These are phyloP conservation scores for Starmerella sirachaensis DNA, from an alignment of 805 yeast species.

Conservation along the genomic window DNA sequence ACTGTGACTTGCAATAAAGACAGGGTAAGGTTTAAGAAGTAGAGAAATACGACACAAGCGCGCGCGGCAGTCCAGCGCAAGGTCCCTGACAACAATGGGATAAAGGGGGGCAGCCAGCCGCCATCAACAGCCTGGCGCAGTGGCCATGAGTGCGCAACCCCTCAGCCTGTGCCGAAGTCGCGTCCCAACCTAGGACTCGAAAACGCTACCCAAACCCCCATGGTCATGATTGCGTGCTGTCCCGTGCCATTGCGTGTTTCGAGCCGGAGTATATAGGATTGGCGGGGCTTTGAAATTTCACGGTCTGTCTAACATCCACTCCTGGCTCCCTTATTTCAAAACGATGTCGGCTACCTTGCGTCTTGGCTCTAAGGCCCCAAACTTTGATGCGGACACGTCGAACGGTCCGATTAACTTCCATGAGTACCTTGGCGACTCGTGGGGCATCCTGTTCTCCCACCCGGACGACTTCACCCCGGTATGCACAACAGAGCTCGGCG, in stretches of 20 bases:
- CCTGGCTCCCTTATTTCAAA: neutral
- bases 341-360: constrained; percentile 34
- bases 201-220: neutral
- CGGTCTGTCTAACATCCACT: neutral
- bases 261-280: neutral
- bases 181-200: no score
- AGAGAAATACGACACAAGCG: no score
- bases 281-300: neutral
- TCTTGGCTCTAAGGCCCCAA: constrained; percentile 80
- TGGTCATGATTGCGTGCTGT: neutral
- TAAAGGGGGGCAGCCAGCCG: no score
- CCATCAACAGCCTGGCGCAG: no score
- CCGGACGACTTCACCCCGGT: constrained; percentile 97
- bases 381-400: constrained; percentile 74
- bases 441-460: constrained; percentile 86
- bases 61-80: no score
- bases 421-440: constrained; percentile 69
- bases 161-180: no score
- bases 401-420: constrained; percentile 78
- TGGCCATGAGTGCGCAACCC: no score
- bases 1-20: no score
- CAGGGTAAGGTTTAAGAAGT: no score
- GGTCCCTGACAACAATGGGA: no score
- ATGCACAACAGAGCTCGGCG: constrained; percentile 93
- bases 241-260: constrained; percentile 6